Percentiles rank a stretch among this genome's conserved stretches.
These are phyloP conservation scores for Globisporangium mamillatum DNA, from an alignment of 352 stramenopile genomes.

Conservation along the genomic window DNA sequence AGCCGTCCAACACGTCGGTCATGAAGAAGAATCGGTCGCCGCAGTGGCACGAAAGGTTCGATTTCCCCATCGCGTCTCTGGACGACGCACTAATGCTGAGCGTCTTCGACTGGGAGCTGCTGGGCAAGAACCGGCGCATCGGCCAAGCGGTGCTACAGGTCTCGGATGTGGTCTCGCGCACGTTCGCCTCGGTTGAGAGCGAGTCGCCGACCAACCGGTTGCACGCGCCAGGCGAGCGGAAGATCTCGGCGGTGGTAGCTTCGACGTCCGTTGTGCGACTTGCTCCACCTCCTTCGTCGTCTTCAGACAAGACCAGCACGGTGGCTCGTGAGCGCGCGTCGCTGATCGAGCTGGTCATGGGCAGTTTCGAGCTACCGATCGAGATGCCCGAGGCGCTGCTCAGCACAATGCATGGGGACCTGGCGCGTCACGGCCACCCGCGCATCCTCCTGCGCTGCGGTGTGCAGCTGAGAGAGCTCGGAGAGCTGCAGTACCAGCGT, in stretches of 20 bases:
- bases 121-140: constrained; percentile 50
- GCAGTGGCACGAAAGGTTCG: constrained; percentile 59
- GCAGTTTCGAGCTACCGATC: constrained; percentile 60
- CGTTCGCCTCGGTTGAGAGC: constrained; percentile 11
- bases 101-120: constrained; percentile 54
- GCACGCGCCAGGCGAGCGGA: not conserved
- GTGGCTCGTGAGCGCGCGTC: not conserved
- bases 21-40: constrained; percentile 61
- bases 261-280: not conserved
- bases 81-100: constrained; percentile 44
- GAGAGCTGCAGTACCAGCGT: constrained; percentile 39
- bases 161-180: constrained; percentile 46
- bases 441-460: constrained; percentile 55
- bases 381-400: constrained; percentile 54
- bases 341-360: constrained; percentile 33
- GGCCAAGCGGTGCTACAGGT: constrained; percentile 41
- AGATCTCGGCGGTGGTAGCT: not conserved
- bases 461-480: constrained; percentile 44
- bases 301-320: not conserved
- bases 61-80: constrained; percentile 47
- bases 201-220: constrained; percentile 4
- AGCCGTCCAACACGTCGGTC: constrained; percentile 48
- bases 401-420: constrained; percentile 33
- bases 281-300: not conserved
- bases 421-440: constrained; percentile 46